A percentile compares a stretch with the other conserved stretches of the same genome.
Evolutionary conservation across 163 green algal genomes (phyloP).

Genomic region (Smithsoniella earleae): DNA sequence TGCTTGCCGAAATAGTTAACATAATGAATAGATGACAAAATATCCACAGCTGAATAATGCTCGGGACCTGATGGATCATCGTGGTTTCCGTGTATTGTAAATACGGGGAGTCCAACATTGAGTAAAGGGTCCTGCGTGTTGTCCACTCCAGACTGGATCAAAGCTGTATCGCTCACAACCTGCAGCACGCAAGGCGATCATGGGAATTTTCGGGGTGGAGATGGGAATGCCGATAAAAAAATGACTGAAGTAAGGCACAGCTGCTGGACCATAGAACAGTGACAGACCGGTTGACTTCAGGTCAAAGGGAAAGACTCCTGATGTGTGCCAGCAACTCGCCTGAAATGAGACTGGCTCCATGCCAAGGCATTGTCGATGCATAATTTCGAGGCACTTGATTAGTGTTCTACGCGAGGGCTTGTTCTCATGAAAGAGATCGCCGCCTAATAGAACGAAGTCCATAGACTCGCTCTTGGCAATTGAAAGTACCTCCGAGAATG

Average conservation of each 20-base stretch:
- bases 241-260: too few relatives aligned
- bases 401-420: conserved; percentile 81
- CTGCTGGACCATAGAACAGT: too few relatives aligned
- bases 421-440: conserved; percentile 98
- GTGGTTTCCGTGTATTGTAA: conserved; percentile 98
- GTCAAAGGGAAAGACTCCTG: too few relatives aligned
- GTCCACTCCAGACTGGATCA: conserved; percentile 38
- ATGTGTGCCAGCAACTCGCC: too few relatives aligned
- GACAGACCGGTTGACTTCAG: too few relatives aligned
- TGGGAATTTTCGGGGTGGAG: too few relatives aligned
- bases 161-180: neutral
- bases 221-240: too few relatives aligned
- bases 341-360: conserved; percentile 70
- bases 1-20: conserved; percentile 99
- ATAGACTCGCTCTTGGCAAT: conserved; percentile 49
- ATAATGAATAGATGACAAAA: conserved; percentile 73
- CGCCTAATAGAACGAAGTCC: conserved; percentile 85
- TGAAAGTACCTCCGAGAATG: conserved; percentile 85
- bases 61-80: conserved; percentile 81
- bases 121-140: conserved; percentile 89
- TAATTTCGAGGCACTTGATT: conserved; percentile 68
- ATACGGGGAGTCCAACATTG: conserved; percentile 86
- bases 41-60: conserved; percentile 88
- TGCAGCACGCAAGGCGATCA: too few relatives aligned
- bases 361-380: conserved; percentile 74